Evolutionary conservation across 2,329 filamentous ascomycete genomes (phyloP), one percentile per base, ranked within the genome.

Genomic region (Hortaea werneckii): DNA sequence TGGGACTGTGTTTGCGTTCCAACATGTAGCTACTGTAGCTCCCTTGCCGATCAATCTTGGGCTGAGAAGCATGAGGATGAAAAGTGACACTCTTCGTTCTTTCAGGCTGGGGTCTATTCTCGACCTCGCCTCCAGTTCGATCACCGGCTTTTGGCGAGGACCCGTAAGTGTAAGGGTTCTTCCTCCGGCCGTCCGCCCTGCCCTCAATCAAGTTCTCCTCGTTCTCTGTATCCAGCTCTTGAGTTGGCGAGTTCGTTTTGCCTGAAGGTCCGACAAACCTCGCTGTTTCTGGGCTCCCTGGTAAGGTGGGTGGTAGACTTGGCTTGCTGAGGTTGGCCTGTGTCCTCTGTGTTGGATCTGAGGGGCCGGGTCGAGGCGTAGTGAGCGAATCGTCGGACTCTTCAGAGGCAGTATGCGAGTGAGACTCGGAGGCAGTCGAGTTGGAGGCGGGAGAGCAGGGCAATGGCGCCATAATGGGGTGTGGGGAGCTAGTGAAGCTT

Each of bases 371-470:
- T 45, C 58, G 54, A 13, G 61, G 61, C 12, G 61, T 64, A 29
- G 58, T 62, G 12, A 62, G 57, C 29, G 53, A 56, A 42, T 58
- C 57, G 42, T 62, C 60, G 11, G 57, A 58, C 27, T 63, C 59
- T 27, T 55, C 58, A 30, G 53, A 50, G 39, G 53, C 46, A 5
- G 51, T 52, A 13, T 47, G 48, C 4, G 53, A 55, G 40, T 53
- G 51, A 29, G 40, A 51, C 43, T 55, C 50, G 12, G 58, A 58
- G 13, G 54, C 54, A 13, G 58, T 54, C 27, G 59, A 62, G 41
- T 56, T 57, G 43, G 56, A 60, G 40, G 59, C 61, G 27, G 60
- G 60, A 7, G 60, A 62, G 48, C 60, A 63, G 37, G 60, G 60
- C 41, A 51, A 42, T 32, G 52, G 50, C 12, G 46, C 43, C 42